Evolutionary conservation across 805 yeast genomes (phyloP).

Genomic region (Saccharomyces cerevisiae): DNA sequence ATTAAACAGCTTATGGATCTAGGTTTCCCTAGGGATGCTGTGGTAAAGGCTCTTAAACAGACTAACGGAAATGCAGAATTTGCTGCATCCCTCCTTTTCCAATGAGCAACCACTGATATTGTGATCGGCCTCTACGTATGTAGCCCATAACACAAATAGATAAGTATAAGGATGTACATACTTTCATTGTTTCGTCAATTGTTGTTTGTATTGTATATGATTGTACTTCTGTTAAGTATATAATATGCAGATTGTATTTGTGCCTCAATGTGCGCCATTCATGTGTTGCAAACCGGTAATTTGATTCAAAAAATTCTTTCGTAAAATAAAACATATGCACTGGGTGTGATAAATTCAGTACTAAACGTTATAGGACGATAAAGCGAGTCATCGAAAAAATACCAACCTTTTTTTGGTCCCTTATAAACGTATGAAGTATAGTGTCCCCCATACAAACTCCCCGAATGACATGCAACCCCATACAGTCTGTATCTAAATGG

Average conservation of each 20-base stretch:
- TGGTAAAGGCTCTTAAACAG: conserved; percentile 51
- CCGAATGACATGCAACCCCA: conserved; percentile 80
- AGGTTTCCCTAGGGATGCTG: conserved; percentile 66
- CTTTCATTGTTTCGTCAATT: too few species aligned
- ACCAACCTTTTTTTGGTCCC: conserved; percentile 57
- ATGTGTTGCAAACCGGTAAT: neutral
- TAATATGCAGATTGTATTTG: neutral
- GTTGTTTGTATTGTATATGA: neutral
- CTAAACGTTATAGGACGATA: conserved; percentile 44
- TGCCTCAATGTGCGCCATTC: neutral
- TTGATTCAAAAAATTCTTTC: conserved; percentile 31
- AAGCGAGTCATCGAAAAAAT: conserved; percentile 70
- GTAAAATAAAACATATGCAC: conserved; percentile 81
- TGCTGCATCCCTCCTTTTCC: conserved; percentile 75
- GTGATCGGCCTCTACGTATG: neutral
- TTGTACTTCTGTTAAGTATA: neutral
- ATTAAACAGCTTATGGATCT: conserved; percentile 47
- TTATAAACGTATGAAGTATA: conserved; percentile 76
- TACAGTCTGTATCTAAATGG: conserved; percentile 71
- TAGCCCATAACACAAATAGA: neutral
- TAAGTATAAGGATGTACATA: too few species aligned
- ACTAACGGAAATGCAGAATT: conserved; percentile 73
- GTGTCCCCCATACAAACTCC: conserved; percentile 78
- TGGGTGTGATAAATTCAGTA: conserved; percentile 51
- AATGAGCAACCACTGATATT: conserved; percentile 7